Base-by-base conservation (phyloP, 768 basidiomycete species). In the Collybia sordida region DNA sequence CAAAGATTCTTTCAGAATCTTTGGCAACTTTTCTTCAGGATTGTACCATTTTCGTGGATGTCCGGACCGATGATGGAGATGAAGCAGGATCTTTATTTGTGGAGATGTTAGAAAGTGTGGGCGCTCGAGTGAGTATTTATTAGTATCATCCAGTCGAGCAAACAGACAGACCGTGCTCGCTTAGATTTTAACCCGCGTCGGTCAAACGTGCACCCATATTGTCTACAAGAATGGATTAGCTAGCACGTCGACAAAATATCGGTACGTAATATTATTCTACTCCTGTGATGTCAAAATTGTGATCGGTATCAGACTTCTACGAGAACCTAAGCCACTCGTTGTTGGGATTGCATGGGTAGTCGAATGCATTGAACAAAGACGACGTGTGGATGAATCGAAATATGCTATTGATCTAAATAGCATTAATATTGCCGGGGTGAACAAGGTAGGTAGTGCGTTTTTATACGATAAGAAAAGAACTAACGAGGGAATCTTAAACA, bases 301-400 rank as follows among this genome's bases (percentile, higher is more conserved):
- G 23, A 36, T 2, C 49, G 17, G 22, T 15, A 12, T 12, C 27
- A 89, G 88, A 45, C 61, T 82, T 42, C 69, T 90, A 19, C 72
- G 81, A 39, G 85, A 90, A 35, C 88, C 79, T 64, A 60, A 85
- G 59, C 93, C 93, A 0, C 56, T 71, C 21, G 83, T 92, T 14
- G 87, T 96, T 14, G 88, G 90, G 6, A 90, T 93, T 56, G 86
- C 82, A 15, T 94, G 93, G 93, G 88, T 95, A 4, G 88, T 93
- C 2, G 85, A 90, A 60, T 95, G 91, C 56, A 86, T 79, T 1
- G 91, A 93, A 58, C 80, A 83, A 54, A 74, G 78, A 39, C 65
- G 65, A 34, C 78, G 68, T 39, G 80, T 88, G 3, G 88, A 86
- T 19, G 92, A 92, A 62, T 64, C 71, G 3, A 75, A 70, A 38